Evolutionary conservation across 2,329 filamentous ascomycete species (phyloP).

Genomic region (Fusarium graminum): DNA sequence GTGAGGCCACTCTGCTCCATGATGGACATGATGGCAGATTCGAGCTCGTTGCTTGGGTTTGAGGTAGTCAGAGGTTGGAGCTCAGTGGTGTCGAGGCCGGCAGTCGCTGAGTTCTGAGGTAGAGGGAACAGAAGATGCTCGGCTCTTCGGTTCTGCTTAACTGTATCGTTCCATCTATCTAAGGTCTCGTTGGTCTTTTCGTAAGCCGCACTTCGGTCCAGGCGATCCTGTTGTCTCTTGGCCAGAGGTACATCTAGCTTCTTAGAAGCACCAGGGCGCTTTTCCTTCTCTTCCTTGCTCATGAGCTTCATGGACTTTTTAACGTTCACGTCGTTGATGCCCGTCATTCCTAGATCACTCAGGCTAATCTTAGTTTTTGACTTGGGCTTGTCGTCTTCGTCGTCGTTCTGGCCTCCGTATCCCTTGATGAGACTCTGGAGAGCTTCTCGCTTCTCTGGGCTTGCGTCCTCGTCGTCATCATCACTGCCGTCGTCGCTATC

Average conservation of each 20-base stretch:
- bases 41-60: slow-evolving; percentile 81
- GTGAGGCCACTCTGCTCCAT: slow-evolving; percentile 88
- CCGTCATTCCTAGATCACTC: slow-evolving; percentile 78
- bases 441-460: slow-evolving; percentile 71
- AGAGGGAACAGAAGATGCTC: slow-evolving; percentile 93
- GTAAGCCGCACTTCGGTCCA: slow-evolving; percentile 86
- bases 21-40: slow-evolving; percentile 87
- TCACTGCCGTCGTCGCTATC: slow-evolving; percentile 64
- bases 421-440: slow-evolving; percentile 77
- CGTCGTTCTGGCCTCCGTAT: slow-evolving; percentile 73
- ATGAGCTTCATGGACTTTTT: slow-evolving; percentile 85
- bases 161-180: slow-evolving; percentile 92
- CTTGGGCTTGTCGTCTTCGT: slow-evolving; percentile 60
- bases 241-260: slow-evolving; percentile 87
- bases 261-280: slow-evolving; percentile 62
- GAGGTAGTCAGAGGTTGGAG: slow-evolving; percentile 74
- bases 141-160: slow-evolving; percentile 91
- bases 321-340: slow-evolving; percentile 78
- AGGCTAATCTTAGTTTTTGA: slow-evolving; percentile 77
- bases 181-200: slow-evolving; percentile 93
- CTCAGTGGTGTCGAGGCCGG: slow-evolving; percentile 71
- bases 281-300: slow-evolving; percentile 70
- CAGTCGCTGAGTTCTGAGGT: slow-evolving; percentile 74
- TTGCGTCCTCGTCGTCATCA: slow-evolving; percentile 58
- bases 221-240: slow-evolving; percentile 85